phyloP scores from a whole-genome alignment of 345 rosid genomes.

The Lumnitzera racemosa region DNA sequence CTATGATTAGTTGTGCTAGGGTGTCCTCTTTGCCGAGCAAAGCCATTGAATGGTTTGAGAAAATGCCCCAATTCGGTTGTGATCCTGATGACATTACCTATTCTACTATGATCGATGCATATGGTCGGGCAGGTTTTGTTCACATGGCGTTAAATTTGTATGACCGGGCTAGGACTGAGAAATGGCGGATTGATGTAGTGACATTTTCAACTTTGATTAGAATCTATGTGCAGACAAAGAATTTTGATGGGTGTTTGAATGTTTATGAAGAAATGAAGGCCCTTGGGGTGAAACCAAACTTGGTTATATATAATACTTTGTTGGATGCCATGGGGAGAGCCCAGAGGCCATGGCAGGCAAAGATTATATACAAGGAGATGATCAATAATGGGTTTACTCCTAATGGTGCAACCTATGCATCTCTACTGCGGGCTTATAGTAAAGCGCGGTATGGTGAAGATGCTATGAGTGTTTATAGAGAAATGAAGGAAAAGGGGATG shows the following conservation, averaged over 20 bases:
- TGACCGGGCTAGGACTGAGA: slow-evolving; percentile 83
- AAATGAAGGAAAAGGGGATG: slow-evolving; percentile 76
- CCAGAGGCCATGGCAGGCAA: slow-evolving; percentile 92
- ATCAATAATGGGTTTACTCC: slow-evolving; percentile 52
- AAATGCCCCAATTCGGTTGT: slow-evolving; percentile 56
- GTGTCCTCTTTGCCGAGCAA: slow-evolving; percentile 40
- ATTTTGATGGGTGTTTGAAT: slow-evolving; percentile 89
- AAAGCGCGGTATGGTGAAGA: slow-evolving; percentile 76
- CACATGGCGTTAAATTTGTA: slow-evolving; percentile 78
- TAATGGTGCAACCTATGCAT: slow-evolving; percentile 51
- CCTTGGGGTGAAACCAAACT: slow-evolving; percentile 61
- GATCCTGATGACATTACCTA: slow-evolving; percentile 62
- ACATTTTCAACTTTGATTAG: slow-evolving; percentile 71
- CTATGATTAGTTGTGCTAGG: slow-evolving; percentile 72
- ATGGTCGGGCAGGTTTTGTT: slow-evolving; percentile 66
- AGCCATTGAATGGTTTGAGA: slow-evolving; percentile 91
- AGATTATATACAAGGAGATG: slow-evolving; percentile 63
- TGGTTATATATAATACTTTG: slow-evolving; percentile 57
- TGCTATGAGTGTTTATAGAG: slow-evolving; percentile 53
- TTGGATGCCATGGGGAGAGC: slow-evolving; percentile 92
- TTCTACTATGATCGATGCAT: slow-evolving; percentile 74
- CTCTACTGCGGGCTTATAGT: slow-evolving; percentile 74
- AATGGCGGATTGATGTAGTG: slow-evolving; percentile 63
- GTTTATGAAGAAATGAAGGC: slow-evolving; percentile 94
- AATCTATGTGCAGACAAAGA: slow-evolving; percentile 47